These are phyloP conservation scores for Talinum fruticosum DNA, from an alignment of 148 eudicot species.

Conservation along the genomic window DNA sequence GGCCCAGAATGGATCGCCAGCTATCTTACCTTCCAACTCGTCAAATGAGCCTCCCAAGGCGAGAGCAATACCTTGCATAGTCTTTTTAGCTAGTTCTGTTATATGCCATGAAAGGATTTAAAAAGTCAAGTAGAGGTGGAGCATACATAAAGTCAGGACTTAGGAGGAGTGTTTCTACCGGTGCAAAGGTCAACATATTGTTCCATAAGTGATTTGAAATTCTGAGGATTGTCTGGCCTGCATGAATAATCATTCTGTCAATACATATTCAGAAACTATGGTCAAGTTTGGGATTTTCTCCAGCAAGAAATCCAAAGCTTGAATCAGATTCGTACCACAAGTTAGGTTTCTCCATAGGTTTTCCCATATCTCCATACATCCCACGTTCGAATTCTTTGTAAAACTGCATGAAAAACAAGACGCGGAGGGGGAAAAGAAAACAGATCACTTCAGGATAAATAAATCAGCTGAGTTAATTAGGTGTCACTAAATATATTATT, in stretches of 20 bases:
- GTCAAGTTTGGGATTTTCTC: neutral
- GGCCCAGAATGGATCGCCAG: constrained; percentile 98
- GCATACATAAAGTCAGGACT: neutral
- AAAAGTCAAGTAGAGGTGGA: neutral
- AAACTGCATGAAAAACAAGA: constrained; percentile 41
- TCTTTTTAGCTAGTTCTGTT: constrained; percentile 80
- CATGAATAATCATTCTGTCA: constrained; percentile 17
- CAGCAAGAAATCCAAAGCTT: neutral
- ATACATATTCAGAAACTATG: neutral
- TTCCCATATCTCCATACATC: constrained; percentile 61
- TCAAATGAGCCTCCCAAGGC: constrained; percentile 67
- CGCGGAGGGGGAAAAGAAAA: neutral
- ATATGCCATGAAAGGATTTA: constrained; percentile 10
- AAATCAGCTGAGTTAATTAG: neutral
- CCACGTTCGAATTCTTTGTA: constrained; percentile 70
- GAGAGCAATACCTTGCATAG: constrained; percentile 83
- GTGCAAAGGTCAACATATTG: constrained; percentile 69
- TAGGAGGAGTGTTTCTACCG: constrained; percentile 33
- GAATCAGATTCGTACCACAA: constrained; percentile 53
- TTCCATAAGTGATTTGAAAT: constrained; percentile 67
- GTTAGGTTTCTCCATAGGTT: constrained; percentile 73
- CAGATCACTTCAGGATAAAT: neutral
- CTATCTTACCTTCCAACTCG: constrained; percentile 69
- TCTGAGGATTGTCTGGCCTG: constrained; percentile 81
- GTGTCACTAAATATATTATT: no score